Conservation (phyloP, 768 basidiomycete species). For the Lentinula boryana region DNA sequence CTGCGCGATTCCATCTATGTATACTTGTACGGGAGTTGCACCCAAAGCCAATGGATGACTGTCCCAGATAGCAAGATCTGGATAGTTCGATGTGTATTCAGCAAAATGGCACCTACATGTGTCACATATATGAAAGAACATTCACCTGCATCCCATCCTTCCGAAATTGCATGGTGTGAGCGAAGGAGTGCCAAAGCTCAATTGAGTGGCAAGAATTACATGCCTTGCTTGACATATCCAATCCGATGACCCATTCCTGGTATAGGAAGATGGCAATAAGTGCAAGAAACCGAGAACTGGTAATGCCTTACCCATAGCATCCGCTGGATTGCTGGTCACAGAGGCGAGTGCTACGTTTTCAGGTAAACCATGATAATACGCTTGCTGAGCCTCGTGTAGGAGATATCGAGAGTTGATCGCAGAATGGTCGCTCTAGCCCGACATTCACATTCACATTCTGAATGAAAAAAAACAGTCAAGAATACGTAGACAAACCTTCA, state of each 20-base stretch:
- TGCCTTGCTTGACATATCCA: conserved; percentile 68
- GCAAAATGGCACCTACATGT: too few relatives aligned
- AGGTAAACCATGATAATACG: conserved; percentile 74
- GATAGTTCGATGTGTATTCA: not conserved
- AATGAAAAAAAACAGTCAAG: not conserved
- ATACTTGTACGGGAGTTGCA: conserved; percentile 77
- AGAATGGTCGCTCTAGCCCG: conserved; percentile 58
- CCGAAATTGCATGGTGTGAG: not conserved
- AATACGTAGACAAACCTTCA: conserved; percentile 50
- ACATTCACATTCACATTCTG: too few relatives aligned
- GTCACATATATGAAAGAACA: not conserved
- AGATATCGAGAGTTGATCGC: conserved; percentile 67
- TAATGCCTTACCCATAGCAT: conserved; percentile 30
- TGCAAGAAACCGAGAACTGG: not conserved
- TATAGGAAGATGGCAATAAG: not conserved
- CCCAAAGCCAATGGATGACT: conserved; percentile 74
- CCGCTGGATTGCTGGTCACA: conserved; percentile 70
- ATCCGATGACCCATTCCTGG: conserved; percentile 73
- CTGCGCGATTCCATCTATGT: conserved; percentile 80
- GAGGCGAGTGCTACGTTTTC: conserved; percentile 64
- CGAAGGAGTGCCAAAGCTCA: not conserved
- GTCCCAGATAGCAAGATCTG: conserved; percentile 60
- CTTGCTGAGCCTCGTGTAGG: conserved; percentile 80
- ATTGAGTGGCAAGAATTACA: conserved; percentile 4
- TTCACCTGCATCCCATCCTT: conserved; percentile 72